These are phyloP conservation scores for Chaetomidium leptoderma DNA, from an alignment of 495 filamentous ascomycete species.

Conservation along the genomic window DNA sequence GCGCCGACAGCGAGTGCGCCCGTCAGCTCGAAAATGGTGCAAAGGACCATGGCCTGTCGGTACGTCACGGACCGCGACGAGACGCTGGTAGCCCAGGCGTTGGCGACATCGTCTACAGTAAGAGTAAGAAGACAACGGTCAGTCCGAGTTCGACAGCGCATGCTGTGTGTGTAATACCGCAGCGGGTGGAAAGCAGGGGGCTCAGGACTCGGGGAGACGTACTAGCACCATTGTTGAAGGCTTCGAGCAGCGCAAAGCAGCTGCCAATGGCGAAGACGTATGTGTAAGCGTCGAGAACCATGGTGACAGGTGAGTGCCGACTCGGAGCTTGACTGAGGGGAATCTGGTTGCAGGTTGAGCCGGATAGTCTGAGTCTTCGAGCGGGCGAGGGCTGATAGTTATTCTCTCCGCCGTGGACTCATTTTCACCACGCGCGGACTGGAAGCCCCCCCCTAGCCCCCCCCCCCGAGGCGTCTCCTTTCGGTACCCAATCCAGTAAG, in stretches of 20 bases:
- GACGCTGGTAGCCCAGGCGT: conserved; percentile 68
- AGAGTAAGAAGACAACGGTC: not conserved
- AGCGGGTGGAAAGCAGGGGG: not conserved
- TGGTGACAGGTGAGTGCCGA: conserved; percentile 7
- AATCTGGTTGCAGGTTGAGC: not conserved
- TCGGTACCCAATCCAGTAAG: too few relatives aligned
- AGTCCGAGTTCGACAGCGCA: too few relatives aligned
- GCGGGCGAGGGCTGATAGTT: too few relatives aligned
- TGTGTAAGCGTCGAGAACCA: conserved; percentile 52
- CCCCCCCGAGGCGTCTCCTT: too few relatives aligned
- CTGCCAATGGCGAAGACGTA: conserved; percentile 73
- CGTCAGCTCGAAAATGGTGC: conserved; percentile 61
- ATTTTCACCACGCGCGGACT: too few relatives aligned
- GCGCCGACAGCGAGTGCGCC: conserved; percentile 61
- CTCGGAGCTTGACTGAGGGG: too few relatives aligned
- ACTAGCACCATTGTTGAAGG: conserved; percentile 58
- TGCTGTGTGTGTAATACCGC: too few relatives aligned
- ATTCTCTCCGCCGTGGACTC: too few relatives aligned
- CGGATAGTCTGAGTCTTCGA: too few relatives aligned
- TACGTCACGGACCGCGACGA: conserved; percentile 63
- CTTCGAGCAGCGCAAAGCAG: conserved; percentile 69
- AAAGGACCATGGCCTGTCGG: conserved; percentile 61
- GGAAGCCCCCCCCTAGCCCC: too few relatives aligned
- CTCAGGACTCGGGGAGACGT: not conserved
- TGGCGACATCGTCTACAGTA: conserved; percentile 66